phyloP scores from a whole-genome alignment of 352 stramenopile species.

The Pythium insidiosum region DNA sequence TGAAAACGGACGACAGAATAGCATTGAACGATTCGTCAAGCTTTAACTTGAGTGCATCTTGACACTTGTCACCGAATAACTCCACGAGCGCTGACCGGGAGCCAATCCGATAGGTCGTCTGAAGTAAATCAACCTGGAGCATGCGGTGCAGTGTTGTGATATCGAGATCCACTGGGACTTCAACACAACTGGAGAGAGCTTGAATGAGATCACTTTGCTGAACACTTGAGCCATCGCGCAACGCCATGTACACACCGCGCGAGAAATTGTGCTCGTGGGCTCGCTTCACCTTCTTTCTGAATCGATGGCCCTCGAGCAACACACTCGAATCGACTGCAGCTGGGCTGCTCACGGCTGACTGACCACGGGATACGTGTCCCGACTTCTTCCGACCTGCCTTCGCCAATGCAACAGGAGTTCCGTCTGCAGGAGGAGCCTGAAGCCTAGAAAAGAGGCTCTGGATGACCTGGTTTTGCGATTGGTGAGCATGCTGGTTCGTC shows the following conservation, averaged over 20 bases:
- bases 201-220: slow-evolving; percentile 84
- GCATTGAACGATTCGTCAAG: slow-evolving; percentile 66
- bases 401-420: too few relatives aligned
- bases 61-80: slow-evolving; percentile 24
- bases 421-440: too few relatives aligned
- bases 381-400: too few relatives aligned
- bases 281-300: slow-evolving; percentile 77
- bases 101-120: slow-evolving; percentile 17
- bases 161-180: slow-evolving; percentile 80
- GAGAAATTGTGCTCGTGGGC: slow-evolving; percentile 87
- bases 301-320: slow-evolving; percentile 37
- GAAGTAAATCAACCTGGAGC: slow-evolving; percentile 42
- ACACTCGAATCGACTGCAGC: slow-evolving; percentile 14
- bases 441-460: slow-evolving; percentile 1
- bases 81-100: slow-evolving; percentile 12
- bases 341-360: too few relatives aligned
- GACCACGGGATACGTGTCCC: too few relatives aligned
- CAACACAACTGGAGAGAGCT: slow-evolving; percentile 77
- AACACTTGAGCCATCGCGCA: slow-evolving; percentile 62
- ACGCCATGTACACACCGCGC: slow-evolving; percentile 73
- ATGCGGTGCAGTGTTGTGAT: slow-evolving; percentile 84
- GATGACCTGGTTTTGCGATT: slow-evolving; percentile 17
- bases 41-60: slow-evolving; percentile 44
- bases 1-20: slow-evolving; percentile 53
- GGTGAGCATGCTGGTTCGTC: slow-evolving; percentile 13